phyloP scores from a whole-genome alignment of 2,329 filamentous ascomycete species.

The Hysterium pulicare region DNA sequence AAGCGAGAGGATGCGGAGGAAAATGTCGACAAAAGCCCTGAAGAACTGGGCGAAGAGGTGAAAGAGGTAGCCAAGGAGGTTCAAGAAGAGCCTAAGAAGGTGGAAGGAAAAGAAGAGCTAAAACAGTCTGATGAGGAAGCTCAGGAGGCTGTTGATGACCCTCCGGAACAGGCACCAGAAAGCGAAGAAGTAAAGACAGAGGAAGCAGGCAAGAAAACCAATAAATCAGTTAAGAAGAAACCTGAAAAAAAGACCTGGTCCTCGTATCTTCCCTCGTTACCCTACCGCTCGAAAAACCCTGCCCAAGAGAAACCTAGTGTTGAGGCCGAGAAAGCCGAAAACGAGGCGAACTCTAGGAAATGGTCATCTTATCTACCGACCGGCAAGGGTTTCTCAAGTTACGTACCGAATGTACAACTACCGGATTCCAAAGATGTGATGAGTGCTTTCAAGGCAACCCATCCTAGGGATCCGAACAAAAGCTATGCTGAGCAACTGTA shows the following conservation, averaged over 20 bases:
- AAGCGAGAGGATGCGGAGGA: constrained; percentile 18
- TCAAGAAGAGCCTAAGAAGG: constrained; percentile 14
- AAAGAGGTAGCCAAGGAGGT: constrained; percentile 17
- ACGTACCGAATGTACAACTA: constrained; percentile 40
- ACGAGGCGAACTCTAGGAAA: constrained; percentile 36
- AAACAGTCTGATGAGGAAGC: constrained; percentile 4
- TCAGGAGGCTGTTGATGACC: background rate
- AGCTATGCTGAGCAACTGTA: constrained; percentile 49
- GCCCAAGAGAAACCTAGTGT: constrained; percentile 19
- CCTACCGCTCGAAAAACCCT: constrained; percentile 28
- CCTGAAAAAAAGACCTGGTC: constrained; percentile 34
- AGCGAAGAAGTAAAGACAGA: constrained; percentile 1
- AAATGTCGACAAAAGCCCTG: constrained; percentile 11
- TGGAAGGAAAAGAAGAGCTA: constrained; percentile 4
- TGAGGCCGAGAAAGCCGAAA: constrained; percentile 29
- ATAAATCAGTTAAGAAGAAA: constrained; percentile 15
- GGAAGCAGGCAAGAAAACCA: constrained; percentile 1
- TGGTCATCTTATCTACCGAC: constrained; percentile 49
- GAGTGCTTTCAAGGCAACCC: constrained; percentile 44
- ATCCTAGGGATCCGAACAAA: constrained; percentile 47
- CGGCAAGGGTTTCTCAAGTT: constrained; percentile 47
- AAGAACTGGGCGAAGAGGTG: constrained; percentile 13
- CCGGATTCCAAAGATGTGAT: constrained; percentile 40
- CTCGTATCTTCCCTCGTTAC: constrained; percentile 39
- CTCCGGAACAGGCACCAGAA: constrained; percentile 1